These are phyloP conservation scores for Gossypium rotundifolium DNA, from an alignment of 345 rosid genomes.

Conservation along the genomic window DNA sequence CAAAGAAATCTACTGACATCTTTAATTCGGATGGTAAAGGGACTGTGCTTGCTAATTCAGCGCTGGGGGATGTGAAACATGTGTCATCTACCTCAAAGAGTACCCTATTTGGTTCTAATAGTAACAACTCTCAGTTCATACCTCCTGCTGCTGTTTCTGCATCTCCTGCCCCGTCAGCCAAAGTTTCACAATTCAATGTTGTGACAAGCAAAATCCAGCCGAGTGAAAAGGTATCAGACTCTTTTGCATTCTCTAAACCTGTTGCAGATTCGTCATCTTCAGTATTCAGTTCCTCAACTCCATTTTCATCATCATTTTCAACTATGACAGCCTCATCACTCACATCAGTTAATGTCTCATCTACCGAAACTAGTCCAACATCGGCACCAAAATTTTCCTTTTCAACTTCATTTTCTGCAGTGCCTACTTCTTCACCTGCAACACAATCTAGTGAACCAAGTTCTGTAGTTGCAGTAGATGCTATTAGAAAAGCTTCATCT, in stretches of 20 bases:
- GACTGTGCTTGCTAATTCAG: slow-evolving; percentile 21
- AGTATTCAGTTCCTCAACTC: slow-evolving; percentile 8
- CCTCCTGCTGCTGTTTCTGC: slow-evolving; percentile 28
- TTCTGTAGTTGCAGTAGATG: slow-evolving; percentile 24
- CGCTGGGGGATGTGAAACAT: slow-evolving; percentile 22
- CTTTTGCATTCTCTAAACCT: slow-evolving; percentile 17
- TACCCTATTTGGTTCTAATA: slow-evolving; percentile 23
- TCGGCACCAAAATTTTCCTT: slow-evolving; percentile 20
- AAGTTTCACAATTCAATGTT: slow-evolving; percentile 27
- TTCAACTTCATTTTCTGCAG: slow-evolving; percentile 28
- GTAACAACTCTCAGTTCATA: slow-evolving; percentile 26
- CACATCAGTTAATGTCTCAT: slow-evolving; percentile 30
- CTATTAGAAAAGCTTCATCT: slow-evolving; percentile 25
- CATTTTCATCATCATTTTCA: slow-evolving; percentile 7
- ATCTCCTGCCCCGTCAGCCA: slow-evolving; percentile 25
- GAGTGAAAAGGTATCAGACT: slow-evolving; percentile 28
- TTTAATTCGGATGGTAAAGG: slow-evolving; percentile 26
- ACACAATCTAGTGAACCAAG: slow-evolving; percentile 28
- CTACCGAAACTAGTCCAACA: slow-evolving; percentile 29
- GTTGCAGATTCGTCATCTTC: slow-evolving; percentile 30
- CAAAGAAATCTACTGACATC: slow-evolving; percentile 32
- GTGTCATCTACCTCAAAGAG: slow-evolving; percentile 20
- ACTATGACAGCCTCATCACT: slow-evolving; percentile 18
- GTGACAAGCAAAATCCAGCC: slow-evolving; percentile 32
- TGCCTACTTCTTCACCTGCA: slow-evolving; percentile 29